Evolutionary conservation across 2,329 filamentous ascomycete species (phyloP), one percentile per base, ranked within the genome.

Genomic region (Alternaria consortialis): DNA sequence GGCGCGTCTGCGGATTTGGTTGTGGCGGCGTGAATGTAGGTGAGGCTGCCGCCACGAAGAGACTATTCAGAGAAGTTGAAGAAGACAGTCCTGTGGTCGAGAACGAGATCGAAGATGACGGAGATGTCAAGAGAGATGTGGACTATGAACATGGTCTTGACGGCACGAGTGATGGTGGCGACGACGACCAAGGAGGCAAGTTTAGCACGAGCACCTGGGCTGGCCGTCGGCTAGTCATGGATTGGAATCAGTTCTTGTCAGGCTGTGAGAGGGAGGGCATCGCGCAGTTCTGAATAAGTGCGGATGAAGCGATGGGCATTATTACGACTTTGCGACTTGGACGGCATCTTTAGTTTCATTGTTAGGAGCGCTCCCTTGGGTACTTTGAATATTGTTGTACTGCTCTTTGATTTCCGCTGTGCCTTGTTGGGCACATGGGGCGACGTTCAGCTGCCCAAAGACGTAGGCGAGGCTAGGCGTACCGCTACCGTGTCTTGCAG

Each of bases 1-100:
- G 66, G 3, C 61, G 69, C 31, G 37, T 34, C 1, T 79, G 77
- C 60, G 70, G 64, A 1, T 75, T 78, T 65, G 76, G 77, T 2
- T 79, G 77, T 60, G 73, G 72, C 5, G 62, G 58, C 4, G 66
- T 37, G 8, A 40, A 68, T 20, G 65, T 69, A 29, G 77, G 77
- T 2, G 76, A 79, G 64, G 50, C 42, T 20, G 60, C 61, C 20
- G 76, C 76, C 37, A 72, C 72, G n/a, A 72, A 64, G 65, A 65
- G 71, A 42, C 58, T 79, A 39, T 79, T 79, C 50, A 64, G 60
- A 50, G 65, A 63, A 6, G 69, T 57, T 9, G 68, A 70, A 31
- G 70, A 68, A 7, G 65, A 74, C 8, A 17, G 17, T 13, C 15
- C 13, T 4, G 54, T 57, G 31, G 15, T 37, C 17, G 53, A 44